Percentiles rank a stretch among this genome's conserved stretches.
phyloP scores from a whole-genome alignment of 768 basidiomycete species.

The Psilocybe sp. region DNA sequence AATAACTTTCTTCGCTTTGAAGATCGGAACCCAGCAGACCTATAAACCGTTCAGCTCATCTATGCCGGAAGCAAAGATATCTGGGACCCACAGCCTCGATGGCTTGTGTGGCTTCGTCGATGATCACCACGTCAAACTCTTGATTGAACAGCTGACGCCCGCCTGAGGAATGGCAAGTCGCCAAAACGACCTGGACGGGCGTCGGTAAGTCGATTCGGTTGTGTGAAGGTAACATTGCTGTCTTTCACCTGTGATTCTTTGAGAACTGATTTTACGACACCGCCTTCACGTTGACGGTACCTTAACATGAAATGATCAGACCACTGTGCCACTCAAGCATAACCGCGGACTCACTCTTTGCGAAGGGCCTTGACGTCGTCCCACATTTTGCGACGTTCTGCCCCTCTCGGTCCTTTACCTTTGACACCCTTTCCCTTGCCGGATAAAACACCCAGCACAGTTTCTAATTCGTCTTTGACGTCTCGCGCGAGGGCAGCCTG shows the following conservation, averaged over 20 bases:
- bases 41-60: constrained; percentile 20
- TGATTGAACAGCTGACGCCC: constrained; percentile 74
- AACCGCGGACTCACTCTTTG: constrained; percentile 67
- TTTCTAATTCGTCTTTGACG: constrained; percentile 83
- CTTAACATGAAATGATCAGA: constrained; percentile 34
- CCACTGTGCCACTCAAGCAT: not conserved
- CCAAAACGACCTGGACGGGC: constrained; percentile 70
- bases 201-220: not conserved
- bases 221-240: not conserved
- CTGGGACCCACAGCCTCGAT: constrained; percentile 73
- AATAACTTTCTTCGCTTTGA: constrained; percentile 87
- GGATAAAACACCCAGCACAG: constrained; percentile 59
- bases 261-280: constrained; percentile 80
- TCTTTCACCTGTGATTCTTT: constrained; percentile 65
- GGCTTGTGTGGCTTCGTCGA: constrained; percentile 98
- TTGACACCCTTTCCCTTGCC: constrained; percentile 75
- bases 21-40: constrained; percentile 95
- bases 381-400: constrained; percentile 83
- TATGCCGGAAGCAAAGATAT: not conserved
- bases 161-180: constrained; percentile 94
- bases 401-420: constrained; percentile 65
- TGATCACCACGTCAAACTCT: constrained; percentile 89
- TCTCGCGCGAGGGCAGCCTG: constrained; percentile 84
- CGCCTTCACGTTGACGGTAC: constrained; percentile 85
- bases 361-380: constrained; percentile 81